Evolutionary conservation across 176 grass and related monocot genomes (phyloP).

Genomic region (Sorghum bicolor): DNA sequence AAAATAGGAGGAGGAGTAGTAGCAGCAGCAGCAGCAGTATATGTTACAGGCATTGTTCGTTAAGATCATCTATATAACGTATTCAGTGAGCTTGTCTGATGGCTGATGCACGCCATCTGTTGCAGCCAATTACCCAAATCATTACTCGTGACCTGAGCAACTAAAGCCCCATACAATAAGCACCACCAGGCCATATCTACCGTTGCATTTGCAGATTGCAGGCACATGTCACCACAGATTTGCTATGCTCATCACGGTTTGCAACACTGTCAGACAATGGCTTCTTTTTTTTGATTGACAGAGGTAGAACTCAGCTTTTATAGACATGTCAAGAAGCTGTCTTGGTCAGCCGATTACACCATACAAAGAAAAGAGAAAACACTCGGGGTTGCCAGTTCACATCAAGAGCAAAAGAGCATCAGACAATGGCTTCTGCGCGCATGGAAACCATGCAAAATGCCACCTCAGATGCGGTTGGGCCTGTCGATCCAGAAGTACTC

Average conservation of each 20-base stretch:
- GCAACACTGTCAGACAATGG: background rate
- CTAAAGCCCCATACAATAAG: background rate
- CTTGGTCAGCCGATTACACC: background rate
- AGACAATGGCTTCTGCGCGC: background rate
- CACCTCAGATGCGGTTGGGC: slow-evolving; percentile 26
- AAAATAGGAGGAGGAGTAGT: too few species aligned
- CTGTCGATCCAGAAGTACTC: slow-evolving; percentile 40
- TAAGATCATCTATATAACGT: background rate
- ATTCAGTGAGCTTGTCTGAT: background rate
- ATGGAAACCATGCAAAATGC: background rate
- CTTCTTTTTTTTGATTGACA: background rate
- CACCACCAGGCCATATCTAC: background rate
- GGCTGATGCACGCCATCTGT: background rate
- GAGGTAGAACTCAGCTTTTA: background rate
- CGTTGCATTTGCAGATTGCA: background rate
- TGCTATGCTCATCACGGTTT: background rate
- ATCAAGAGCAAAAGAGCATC: background rate
- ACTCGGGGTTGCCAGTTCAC: background rate
- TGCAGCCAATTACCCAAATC: background rate
- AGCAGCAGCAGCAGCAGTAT: background rate
- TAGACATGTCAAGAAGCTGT: background rate
- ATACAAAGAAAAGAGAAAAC: background rate
- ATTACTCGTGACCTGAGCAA: background rate
- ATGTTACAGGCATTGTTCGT: background rate
- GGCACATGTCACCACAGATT: background rate